A percentile compares a stretch with the other conserved stretches of the same genome.
These are phyloP conservation scores for Tylopilus balloui DNA, from an alignment of 768 basidiomycete species.

Conservation along the genomic window DNA sequence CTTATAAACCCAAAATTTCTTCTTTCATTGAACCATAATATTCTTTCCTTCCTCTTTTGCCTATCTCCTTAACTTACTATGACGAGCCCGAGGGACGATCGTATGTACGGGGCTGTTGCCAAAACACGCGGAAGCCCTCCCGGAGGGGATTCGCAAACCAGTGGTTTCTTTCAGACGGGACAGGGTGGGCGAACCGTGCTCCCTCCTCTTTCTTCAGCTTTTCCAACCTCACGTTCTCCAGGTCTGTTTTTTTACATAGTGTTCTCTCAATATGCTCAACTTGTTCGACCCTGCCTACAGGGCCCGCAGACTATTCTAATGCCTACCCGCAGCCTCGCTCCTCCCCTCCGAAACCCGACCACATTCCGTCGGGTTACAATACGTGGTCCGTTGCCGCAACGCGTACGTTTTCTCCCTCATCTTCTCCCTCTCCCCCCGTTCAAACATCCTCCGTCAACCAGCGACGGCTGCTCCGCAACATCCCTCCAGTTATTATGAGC, in stretches of 20 bases:
- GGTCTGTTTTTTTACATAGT: conserved; percentile 68
- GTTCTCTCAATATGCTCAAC: conserved; percentile 55
- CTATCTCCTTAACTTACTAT: conserved; percentile 57
- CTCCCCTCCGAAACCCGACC: conserved; percentile 56
- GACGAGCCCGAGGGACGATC: conserved; percentile 70
- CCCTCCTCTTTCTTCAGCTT: conserved; percentile 78
- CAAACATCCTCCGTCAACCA: conserved; percentile 5
- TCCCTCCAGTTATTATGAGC: conserved; percentile 49
- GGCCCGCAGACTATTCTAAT: conserved; percentile 53
- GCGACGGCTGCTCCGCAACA: conserved; percentile 44
- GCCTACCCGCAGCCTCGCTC: conserved; percentile 64
- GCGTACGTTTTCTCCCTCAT: conserved; percentile 31
- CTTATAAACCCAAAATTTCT: conserved; percentile 53
- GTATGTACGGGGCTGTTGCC: conserved; percentile 59
- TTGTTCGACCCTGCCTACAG: conserved; percentile 51
- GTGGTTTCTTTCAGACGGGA: conserved; percentile 69
- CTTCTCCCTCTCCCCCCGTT: conserved; percentile 1
- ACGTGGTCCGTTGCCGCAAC: conserved; percentile 36
- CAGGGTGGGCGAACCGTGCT: conserved; percentile 89
- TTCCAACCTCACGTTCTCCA: conserved; percentile 89
- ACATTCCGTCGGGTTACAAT: conserved; percentile 46
- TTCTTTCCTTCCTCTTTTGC: conserved; percentile 48
- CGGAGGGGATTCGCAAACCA: conserved; percentile 55
- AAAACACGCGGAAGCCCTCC: conserved; percentile 63
- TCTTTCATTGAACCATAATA: conserved; percentile 42